Base-by-base conservation (phyloP, 495 filamentous ascomycete species). In the Amorphotheca resinae region DNA sequence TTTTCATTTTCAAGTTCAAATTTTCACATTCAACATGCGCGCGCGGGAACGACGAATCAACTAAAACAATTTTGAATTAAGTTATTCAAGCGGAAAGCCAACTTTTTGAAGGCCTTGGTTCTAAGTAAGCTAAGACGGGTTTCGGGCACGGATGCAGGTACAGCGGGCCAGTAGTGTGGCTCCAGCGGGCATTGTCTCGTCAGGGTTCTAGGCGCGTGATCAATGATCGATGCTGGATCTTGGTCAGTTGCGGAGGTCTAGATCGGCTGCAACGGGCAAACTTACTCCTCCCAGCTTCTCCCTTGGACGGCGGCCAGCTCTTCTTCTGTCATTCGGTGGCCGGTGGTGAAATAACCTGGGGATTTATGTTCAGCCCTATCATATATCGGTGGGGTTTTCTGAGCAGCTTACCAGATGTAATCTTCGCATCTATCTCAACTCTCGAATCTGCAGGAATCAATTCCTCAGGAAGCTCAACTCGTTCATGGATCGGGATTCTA, bases 361-460 rank as follows among this genome's bases (percentile, higher is more conserved):
- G 48, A 40, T n/a, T n/a, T 45, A 54, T 45, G 45, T 34, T 55
- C 52, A 55, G 52, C 52, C 60, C 58, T 51, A 60, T 55, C 38
- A 43, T 35, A 33, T 9, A 28, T 32, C 20, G 25, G 45, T 47
- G 36, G 41, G 35, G 42, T 40, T 18, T 9, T n/a, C 25, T 5
- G n/a, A 48, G 5, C 11, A 67, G 65, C 87, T 62, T 84, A 95
- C 91, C 89, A 21, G 89, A 87, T 50, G 91, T 88, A 59, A 98
- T 95, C 70, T 95, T 98, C 22, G 91, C 91, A 65, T 98, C 91
- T 55, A 98, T 98, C 63, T 98, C 91, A 11, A 98, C 91, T 40
- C 91, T 74, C 39, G 85, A 93, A 64, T 98, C 91, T 51, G 79
- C 84, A 28, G 91, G 91, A 51, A 98, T 95, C 77, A 88, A 80